Percentiles rank a stretch among this genome's conserved stretches.
Conservation (phyloP, 805 yeast genomes). For the Pichia nanzhaoensis region DNA sequence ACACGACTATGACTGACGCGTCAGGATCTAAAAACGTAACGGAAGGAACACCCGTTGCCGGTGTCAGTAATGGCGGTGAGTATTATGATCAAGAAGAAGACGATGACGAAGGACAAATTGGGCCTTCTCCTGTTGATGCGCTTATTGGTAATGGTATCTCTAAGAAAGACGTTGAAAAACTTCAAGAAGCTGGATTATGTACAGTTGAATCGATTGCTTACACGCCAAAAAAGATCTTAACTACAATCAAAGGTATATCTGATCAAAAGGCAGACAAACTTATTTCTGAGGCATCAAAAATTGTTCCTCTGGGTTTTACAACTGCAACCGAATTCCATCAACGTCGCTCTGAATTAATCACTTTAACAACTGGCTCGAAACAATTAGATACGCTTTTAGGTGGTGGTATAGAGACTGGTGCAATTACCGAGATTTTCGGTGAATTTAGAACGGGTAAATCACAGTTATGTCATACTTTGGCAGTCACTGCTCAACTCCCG, state of each 20-base stretch:
- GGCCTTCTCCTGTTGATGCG: slow-evolving; percentile 49
- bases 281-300: slow-evolving; percentile 72
- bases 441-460: slow-evolving; percentile 98
- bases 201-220: slow-evolving; percentile 93
- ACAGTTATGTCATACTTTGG: slow-evolving; percentile 92
- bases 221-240: slow-evolving; percentile 75
- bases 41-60: slow-evolving; percentile 6
- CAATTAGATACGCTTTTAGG: slow-evolving; percentile 88
- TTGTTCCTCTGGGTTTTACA: slow-evolving; percentile 94
- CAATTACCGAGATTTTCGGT: slow-evolving; percentile 93
- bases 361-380: slow-evolving; percentile 93
- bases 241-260: slow-evolving; percentile 83
- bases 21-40: not conserved
- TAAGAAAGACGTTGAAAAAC: slow-evolving; percentile 66
- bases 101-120: slow-evolving; percentile 35
- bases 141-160: slow-evolving; percentile 82
- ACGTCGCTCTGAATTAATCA: slow-evolving; percentile 82
- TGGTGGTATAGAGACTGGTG: slow-evolving; percentile 96
- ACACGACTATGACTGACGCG: slow-evolving; percentile 10
- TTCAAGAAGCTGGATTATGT: slow-evolving; percentile 75
- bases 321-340: slow-evolving; percentile 93
- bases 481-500: slow-evolving; percentile 94
- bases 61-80: not conserved
- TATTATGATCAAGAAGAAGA: slow-evolving; percentile 37
- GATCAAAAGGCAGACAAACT: slow-evolving; percentile 92